These are phyloP conservation scores for Claviceps pazoutovae DNA, from an alignment of 2,329 filamentous ascomycete species.

Conservation along the genomic window DNA sequence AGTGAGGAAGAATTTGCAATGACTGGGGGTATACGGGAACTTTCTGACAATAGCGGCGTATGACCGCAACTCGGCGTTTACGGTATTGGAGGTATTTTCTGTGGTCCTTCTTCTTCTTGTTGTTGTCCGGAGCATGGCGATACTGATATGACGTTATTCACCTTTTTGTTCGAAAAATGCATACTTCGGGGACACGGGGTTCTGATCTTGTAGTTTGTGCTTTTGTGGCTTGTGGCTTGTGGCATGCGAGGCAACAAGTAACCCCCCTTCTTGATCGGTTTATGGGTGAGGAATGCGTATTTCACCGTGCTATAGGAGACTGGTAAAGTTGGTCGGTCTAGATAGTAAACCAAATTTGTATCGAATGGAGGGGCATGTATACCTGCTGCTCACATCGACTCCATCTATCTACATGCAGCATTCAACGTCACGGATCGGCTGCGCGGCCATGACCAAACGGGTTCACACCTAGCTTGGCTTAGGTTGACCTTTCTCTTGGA, in stretches of 20 bases:
- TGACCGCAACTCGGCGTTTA: conserved; percentile 14
- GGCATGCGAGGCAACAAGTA: background rate
- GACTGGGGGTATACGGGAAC: background rate
- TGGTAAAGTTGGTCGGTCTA: too few species aligned
- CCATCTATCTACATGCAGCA: too few species aligned
- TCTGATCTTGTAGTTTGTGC: background rate
- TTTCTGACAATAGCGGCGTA: conserved; percentile 8
- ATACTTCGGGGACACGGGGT: background rate
- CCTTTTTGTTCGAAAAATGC: conserved; percentile 8
- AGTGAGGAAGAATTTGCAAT: background rate
- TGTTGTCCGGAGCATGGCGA: conserved; percentile 20
- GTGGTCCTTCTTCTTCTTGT: conserved; percentile 6
- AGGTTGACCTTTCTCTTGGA: too few species aligned
- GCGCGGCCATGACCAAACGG: too few species aligned
- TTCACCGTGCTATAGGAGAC: too few species aligned
- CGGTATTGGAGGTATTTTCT: conserved; percentile 15
- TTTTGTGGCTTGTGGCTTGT: background rate
- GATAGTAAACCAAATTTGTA: too few species aligned
- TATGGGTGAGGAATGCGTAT: too few species aligned
- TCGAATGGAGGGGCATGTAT: too few species aligned
- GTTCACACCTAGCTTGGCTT: too few species aligned
- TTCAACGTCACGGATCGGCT: too few species aligned
- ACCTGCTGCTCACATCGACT: too few species aligned
- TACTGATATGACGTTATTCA: conserved; percentile 15
- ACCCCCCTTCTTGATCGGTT: background rate